These are phyloP conservation scores for Fusarium nygamai DNA, from an alignment of 2,329 filamentous ascomycete species.

Conservation along the genomic window DNA sequence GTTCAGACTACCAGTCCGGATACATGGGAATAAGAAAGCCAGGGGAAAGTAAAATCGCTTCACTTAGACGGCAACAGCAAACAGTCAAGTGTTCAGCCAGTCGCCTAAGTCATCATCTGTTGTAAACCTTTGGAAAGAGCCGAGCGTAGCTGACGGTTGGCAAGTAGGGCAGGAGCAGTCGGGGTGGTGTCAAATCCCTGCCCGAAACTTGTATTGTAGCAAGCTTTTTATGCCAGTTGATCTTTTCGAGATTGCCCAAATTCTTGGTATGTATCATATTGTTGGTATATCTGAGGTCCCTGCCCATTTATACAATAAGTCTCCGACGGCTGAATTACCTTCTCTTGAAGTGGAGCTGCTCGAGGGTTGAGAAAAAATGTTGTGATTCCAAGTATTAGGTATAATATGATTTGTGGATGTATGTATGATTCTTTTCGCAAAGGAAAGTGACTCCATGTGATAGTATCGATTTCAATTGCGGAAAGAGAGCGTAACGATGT, in stretches of 20 bases:
- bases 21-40: not conserved
- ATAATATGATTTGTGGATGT: not conserved
- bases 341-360: not conserved
- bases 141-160: too few relatives aligned
- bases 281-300: not conserved
- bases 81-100: not conserved
- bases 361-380: not conserved
- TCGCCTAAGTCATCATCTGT: too few relatives aligned
- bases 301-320: not conserved
- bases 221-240: too few relatives aligned
- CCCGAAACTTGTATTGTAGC: too few relatives aligned
- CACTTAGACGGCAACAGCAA: not conserved
- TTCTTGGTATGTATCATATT: too few relatives aligned
- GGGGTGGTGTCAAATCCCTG: too few relatives aligned
- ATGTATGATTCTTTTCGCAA: not conserved
- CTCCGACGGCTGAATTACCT: not conserved
- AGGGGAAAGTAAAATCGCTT: not conserved
- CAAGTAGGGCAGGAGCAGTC: too few relatives aligned
- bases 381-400: not conserved
- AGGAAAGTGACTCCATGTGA: not conserved
- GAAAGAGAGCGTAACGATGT: not conserved
- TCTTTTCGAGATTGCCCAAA: not conserved
- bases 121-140: too few relatives aligned
- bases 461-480: not conserved
- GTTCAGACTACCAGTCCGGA: not conserved